phyloP scores from a whole-genome alignment of 2,329 filamentous ascomycete genomes.

The Calonectria hawksworthii region DNA sequence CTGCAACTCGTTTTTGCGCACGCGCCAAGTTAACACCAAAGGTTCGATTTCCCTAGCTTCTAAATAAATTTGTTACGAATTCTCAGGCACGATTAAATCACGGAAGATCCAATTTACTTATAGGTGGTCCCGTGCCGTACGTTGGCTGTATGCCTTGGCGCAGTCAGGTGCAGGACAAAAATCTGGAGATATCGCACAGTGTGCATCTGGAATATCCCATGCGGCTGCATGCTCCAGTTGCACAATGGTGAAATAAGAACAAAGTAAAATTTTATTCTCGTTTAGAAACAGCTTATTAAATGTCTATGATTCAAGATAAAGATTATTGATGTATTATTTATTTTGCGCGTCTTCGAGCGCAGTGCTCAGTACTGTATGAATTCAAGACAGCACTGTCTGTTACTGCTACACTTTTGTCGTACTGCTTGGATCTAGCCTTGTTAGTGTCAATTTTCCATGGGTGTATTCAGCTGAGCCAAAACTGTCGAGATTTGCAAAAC shows the following conservation, averaged over 20 bases:
- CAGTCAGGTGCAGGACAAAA: background rate
- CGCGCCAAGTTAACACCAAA: background rate
- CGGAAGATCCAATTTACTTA: background rate
- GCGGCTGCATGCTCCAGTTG: accelerated
- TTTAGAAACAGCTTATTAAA: too few species aligned
- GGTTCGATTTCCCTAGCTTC: background rate
- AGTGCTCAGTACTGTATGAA: background rate
- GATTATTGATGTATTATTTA: too few species aligned
- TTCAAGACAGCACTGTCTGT: background rate
- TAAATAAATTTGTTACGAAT: background rate
- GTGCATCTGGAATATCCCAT: background rate
- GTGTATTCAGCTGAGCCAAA: background rate
- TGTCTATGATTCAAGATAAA: too few species aligned
- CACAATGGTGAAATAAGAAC: too few species aligned
- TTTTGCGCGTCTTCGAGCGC: too few species aligned
- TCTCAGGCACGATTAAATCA: accelerated
- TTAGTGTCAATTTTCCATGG: background rate
- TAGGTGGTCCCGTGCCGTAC: background rate
- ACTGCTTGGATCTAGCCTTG: background rate
- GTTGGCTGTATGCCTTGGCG: background rate
- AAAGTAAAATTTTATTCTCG: too few species aligned
- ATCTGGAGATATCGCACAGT: background rate
- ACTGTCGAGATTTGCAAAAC: background rate
- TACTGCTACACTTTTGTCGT: background rate
- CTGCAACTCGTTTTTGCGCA: background rate